Percentiles rank a stretch among this genome's conserved stretches.
phyloP scores from a whole-genome alignment of 2,329 filamentous ascomycete genomes.

The Paraconiothyrium brasiliense region DNA sequence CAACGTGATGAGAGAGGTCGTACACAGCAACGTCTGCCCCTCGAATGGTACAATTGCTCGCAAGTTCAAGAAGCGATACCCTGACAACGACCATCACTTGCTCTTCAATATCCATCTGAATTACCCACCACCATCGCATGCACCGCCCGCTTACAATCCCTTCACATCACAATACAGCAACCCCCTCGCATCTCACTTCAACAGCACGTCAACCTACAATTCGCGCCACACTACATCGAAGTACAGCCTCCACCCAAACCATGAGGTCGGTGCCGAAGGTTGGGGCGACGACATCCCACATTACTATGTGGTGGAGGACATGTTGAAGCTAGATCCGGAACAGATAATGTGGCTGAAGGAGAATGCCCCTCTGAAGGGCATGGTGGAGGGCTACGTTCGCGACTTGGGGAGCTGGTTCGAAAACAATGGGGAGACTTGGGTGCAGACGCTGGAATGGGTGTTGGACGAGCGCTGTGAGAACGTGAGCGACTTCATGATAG shows the following conservation, averaged over 20 bases:
- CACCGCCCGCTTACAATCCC: slow-evolving; percentile 21
- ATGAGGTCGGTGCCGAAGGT: slow-evolving; percentile 66
- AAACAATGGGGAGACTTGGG: slow-evolving; percentile 70
- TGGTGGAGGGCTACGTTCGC: slow-evolving; percentile 65
- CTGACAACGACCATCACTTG: slow-evolving; percentile 59
- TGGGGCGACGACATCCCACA: slow-evolving; percentile 72
- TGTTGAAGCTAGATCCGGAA: slow-evolving; percentile 70
- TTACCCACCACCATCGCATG: slow-evolving; percentile 49
- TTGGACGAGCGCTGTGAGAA: slow-evolving; percentile 64
- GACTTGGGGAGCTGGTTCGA: slow-evolving; percentile 68
- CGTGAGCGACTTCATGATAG: slow-evolving; percentile 66
- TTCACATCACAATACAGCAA: slow-evolving; percentile 25
- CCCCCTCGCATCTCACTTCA: slow-evolving; percentile 49
- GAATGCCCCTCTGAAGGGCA: slow-evolving; percentile 63
- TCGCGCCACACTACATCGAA: slow-evolving; percentile 55
- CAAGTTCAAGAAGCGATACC: slow-evolving; percentile 66
- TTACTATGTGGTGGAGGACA: slow-evolving; percentile 71
- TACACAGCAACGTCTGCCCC: slow-evolving; percentile 68
- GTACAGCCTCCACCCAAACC: slow-evolving; percentile 58
- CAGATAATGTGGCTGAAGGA: slow-evolving; percentile 68
- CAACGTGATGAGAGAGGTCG: slow-evolving; percentile 63
- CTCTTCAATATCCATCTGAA: slow-evolving; percentile 64
- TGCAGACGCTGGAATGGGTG: slow-evolving; percentile 67
- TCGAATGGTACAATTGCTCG: slow-evolving; percentile 68
- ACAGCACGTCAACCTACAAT: slow-evolving; percentile 43